Conservation (phyloP, 805 yeast genomes). For the Saturnispora besseyi region DNA sequence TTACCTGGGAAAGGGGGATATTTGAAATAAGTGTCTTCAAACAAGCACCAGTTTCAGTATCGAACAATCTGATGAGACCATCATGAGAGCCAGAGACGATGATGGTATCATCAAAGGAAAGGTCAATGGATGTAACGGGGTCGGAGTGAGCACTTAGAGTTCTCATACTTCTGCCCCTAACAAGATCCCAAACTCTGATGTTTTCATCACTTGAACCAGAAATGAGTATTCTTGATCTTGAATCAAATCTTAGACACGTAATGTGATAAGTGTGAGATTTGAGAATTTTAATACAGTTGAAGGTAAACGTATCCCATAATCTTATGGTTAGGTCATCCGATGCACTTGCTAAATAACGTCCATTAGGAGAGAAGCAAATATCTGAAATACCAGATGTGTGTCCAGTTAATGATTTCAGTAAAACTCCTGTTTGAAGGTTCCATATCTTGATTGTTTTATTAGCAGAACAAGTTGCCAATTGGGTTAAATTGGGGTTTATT, state of each 20-base stretch:
- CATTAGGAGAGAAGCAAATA: slow-evolving; percentile 69
- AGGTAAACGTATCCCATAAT: slow-evolving; percentile 53
- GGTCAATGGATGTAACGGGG: slow-evolving; percentile 68
- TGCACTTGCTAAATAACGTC: slow-evolving; percentile 66
- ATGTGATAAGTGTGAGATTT: slow-evolving; percentile 83
- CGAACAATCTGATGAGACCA: slow-evolving; percentile 84
- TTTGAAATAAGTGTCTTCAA: slow-evolving; percentile 77
- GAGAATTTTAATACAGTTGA: slow-evolving; percentile 42
- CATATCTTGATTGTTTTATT: slow-evolving; percentile 54
- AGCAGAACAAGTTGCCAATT: slow-evolving; percentile 49
- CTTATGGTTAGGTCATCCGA: slow-evolving; percentile 79
- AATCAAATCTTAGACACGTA: slow-evolving; percentile 57
- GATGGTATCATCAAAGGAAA: slow-evolving; percentile 72
- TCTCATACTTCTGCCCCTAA: slow-evolving; percentile 57
- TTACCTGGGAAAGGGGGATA: slow-evolving; percentile 68
- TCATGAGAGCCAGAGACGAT: slow-evolving; percentile 84
- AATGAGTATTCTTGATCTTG: slow-evolving; percentile 68
- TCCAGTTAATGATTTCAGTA: slow-evolving; percentile 35
- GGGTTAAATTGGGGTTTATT: slow-evolving; percentile 52
- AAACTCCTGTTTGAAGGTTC: slow-evolving; percentile 31
- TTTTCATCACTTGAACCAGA: slow-evolving; percentile 89
- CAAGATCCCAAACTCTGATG: slow-evolving; percentile 81
- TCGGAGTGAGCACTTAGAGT: slow-evolving; percentile 90
- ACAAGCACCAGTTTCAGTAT: slow-evolving; percentile 83
- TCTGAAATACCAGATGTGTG: slow-evolving; percentile 70